Percentiles rank a stretch among this genome's conserved stretches.
These are phyloP conservation scores for Boletellus sp. DNA, from an alignment of 1,284 basidiomycete genomes.

Conservation along the genomic window DNA sequence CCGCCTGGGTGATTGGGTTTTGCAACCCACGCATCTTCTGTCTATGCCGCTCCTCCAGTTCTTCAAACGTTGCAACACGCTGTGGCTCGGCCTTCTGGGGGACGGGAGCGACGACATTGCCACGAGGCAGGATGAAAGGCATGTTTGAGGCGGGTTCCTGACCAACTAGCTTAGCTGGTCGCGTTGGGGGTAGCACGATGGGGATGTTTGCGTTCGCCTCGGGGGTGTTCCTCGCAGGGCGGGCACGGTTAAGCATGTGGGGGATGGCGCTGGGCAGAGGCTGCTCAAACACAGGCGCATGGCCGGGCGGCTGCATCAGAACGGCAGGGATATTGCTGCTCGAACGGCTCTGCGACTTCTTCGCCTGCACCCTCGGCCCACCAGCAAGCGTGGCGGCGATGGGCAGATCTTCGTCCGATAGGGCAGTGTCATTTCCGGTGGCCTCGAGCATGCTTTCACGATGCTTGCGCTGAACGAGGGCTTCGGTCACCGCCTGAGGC, in stretches of 20 bases:
- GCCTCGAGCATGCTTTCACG: constrained; percentile 55
- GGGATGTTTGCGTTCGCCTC: constrained; percentile 29
- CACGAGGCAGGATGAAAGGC: constrained; percentile 31
- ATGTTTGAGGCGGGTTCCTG: constrained; percentile 23
- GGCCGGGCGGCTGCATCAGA: constrained; percentile 62
- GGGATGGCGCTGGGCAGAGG: constrained; percentile 31
- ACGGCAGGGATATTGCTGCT: constrained; percentile 39
- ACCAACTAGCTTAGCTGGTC: constrained; percentile 13
- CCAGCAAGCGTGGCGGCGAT: constrained; percentile 39
- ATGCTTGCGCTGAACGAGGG: constrained; percentile 61
- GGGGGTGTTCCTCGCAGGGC: constrained; percentile 29
- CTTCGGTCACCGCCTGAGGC: constrained; percentile 69
- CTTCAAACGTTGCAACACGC: constrained; percentile 72
- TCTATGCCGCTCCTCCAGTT: constrained; percentile 75
- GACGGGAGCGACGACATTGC: constrained; percentile 42
- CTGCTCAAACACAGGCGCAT: constrained; percentile 29
- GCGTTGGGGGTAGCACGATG: constrained; percentile 29
- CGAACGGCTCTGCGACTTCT: constrained; percentile 36
- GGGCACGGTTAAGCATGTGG: constrained; percentile 65
- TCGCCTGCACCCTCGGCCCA: constrained; percentile 26
- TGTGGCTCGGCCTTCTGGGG: constrained; percentile 45
- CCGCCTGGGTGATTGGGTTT: constrained; percentile 67
- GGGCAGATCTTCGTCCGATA: constrained; percentile 49
- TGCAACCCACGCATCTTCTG: constrained; percentile 76
- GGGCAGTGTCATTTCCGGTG: constrained; percentile 37